Evolutionary conservation across 164 flowering plant species (phyloP).

Genomic region (Macadamia integrifolia): DNA sequence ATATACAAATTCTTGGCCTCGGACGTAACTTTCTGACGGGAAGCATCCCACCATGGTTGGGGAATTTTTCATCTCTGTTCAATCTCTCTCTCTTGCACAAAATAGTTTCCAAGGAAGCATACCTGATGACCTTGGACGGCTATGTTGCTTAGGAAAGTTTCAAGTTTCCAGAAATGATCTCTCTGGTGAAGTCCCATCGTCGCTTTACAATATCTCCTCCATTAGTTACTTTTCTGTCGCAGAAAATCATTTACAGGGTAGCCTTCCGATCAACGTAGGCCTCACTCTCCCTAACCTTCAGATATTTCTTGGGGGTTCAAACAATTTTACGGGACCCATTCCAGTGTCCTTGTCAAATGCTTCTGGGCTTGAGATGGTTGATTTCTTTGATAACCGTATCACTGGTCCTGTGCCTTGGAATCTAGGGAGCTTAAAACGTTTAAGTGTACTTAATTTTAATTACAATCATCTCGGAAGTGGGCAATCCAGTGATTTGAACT

Average conservation of each 20-base stretch:
- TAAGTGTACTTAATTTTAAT: slow-evolving; percentile 11
- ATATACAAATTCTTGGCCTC: slow-evolving; percentile 2
- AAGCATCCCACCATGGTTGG: slow-evolving; percentile 20
- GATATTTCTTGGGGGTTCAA: neutral
- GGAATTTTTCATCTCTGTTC: slow-evolving; percentile 9
- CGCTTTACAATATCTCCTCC: slow-evolving; percentile 1
- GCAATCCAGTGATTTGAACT: slow-evolving; percentile 20
- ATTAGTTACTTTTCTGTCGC: neutral
- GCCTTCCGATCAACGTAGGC: slow-evolving; percentile 7
- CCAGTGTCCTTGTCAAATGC: slow-evolving; percentile 30
- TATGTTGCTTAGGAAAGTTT: neutral
- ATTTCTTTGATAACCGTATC: slow-evolving; percentile 16
- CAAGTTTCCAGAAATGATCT: neutral
- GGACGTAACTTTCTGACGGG: slow-evolving; percentile 21
- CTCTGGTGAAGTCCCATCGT: slow-evolving; percentile 6
- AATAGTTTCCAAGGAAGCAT: slow-evolving; percentile 1
- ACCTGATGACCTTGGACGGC: neutral
- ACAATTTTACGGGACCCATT: slow-evolving; percentile 10
- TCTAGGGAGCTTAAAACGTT: slow-evolving; percentile 11
- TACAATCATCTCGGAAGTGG: slow-evolving; percentile 19
- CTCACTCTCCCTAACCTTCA: slow-evolving; percentile 5
- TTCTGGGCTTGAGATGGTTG: slow-evolving; percentile 12
- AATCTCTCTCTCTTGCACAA: neutral
- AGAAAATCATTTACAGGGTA: neutral
- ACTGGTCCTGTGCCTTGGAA: slow-evolving; percentile 14